Conservation (phyloP, 495 filamentous ascomycete genomes). For the Aspergillus biplanus region DNA sequence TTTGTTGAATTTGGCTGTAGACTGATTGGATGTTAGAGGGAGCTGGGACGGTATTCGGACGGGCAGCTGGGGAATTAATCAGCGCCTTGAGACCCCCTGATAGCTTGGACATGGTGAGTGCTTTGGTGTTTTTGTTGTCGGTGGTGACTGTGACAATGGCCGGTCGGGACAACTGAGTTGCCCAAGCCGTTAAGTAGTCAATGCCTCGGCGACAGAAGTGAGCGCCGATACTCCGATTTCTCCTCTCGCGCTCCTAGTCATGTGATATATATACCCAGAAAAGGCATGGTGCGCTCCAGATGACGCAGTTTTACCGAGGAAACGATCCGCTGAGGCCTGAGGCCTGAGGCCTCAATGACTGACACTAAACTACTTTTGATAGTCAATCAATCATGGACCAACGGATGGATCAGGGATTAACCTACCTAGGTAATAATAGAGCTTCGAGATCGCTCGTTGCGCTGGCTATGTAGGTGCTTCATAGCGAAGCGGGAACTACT, state of each 20-base stretch:
- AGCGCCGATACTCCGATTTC: constrained; percentile 3
- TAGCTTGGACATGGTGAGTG: constrained; percentile 64
- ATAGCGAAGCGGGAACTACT: no score
- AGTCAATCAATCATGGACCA: no score
- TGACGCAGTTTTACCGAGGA: no score
- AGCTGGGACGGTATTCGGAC: constrained; percentile 66
- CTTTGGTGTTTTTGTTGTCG: not conserved
- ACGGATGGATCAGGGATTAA: no score
- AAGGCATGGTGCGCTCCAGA: not conserved
- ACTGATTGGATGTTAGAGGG: constrained; percentile 60
- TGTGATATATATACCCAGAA: not conserved
- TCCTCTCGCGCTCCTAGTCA: not conserved
- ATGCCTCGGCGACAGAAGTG: constrained; percentile 20
- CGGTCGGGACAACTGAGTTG: not conserved
- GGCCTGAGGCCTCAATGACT: no score
- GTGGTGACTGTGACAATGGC: not conserved
- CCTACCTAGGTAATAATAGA: no score
- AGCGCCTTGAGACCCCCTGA: constrained; percentile 69
- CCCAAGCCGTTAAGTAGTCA: constrained; percentile 8
- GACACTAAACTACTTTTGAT: no score
- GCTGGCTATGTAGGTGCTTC: no score
- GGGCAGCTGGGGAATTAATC: constrained; percentile 69
- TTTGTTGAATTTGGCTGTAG: constrained; percentile 60
- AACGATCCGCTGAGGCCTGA: no score
- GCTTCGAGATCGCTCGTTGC: no score